Conservation (phyloP, 495 filamentous ascomycete genomes). For the Apodospora peruviana region DNA sequence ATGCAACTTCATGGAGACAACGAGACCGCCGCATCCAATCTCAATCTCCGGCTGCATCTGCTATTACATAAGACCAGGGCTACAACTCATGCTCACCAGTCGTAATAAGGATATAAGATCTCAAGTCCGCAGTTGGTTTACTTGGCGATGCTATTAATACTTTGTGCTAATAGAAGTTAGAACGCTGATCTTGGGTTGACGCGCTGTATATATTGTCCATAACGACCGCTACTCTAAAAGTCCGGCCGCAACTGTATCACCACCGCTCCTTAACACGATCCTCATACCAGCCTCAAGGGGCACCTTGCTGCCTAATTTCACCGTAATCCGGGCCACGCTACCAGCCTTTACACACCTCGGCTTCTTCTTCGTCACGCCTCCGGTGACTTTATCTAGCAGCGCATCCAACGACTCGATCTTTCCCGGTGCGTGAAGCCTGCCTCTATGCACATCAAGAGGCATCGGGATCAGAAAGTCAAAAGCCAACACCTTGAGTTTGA, state of each 20-base stretch:
- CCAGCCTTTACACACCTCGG: slow-evolving; percentile 75
- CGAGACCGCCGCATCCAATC: too few relatives aligned
- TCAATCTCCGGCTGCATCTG: too few relatives aligned
- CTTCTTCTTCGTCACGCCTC: slow-evolving; percentile 69
- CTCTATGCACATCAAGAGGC: slow-evolving; percentile 81
- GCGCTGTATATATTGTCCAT: too few relatives aligned
- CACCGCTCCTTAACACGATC: slow-evolving; percentile 74
- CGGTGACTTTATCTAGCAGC: slow-evolving; percentile 68
- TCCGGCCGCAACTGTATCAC: slow-evolving; percentile 81
- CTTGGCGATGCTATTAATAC: too few relatives aligned
- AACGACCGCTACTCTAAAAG: slow-evolving; percentile 37
- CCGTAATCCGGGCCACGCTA: slow-evolving; percentile 55
- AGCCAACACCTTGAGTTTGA: slow-evolving; percentile 77
- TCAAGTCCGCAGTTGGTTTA: too few relatives aligned
- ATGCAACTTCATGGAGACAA: too few relatives aligned
- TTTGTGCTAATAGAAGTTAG: too few relatives aligned
- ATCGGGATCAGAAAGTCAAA: slow-evolving; percentile 87
- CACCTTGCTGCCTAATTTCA: slow-evolving; percentile 69
- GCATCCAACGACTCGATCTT: slow-evolving; percentile 65
- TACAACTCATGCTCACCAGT: too few relatives aligned
- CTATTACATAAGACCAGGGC: too few relatives aligned
- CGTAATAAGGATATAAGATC: too few relatives aligned
- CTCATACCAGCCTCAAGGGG: slow-evolving; percentile 73
- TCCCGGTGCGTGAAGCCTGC: slow-evolving; percentile 73
- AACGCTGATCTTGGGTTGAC: too few relatives aligned